Evolutionary conservation across 768 basidiomycete genomes (phyloP).

Genomic region (Suillus decipiens): DNA sequence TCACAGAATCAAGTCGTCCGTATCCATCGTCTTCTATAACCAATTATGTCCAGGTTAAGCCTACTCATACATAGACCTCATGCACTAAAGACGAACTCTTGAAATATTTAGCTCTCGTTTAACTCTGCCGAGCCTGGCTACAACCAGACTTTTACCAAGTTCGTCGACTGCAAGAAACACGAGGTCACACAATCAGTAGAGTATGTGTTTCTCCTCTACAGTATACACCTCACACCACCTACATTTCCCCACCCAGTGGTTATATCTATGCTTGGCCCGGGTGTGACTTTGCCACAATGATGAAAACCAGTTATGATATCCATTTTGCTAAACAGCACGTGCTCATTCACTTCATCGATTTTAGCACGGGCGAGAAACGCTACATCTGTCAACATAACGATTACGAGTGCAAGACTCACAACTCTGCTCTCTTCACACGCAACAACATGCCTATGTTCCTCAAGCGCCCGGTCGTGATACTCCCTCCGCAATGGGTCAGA

Average conservation of each 20-base stretch:
- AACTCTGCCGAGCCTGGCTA: conserved; percentile 16
- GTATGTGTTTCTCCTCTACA: neutral
- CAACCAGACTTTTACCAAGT: conserved; percentile 16
- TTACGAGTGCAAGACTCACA: conserved; percentile 23
- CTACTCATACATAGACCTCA: neutral
- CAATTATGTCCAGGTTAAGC: neutral
- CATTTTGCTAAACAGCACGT: conserved; percentile 24
- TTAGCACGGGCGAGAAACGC: conserved; percentile 24
- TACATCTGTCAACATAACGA: conserved; percentile 6
- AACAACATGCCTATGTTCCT: conserved; percentile 24
- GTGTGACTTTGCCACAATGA: conserved; percentile 20
- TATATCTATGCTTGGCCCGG: conserved; percentile 15
- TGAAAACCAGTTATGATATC: conserved; percentile 22
- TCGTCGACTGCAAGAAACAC: conserved; percentile 25
- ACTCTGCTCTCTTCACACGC: conserved; percentile 27
- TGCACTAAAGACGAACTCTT: neutral
- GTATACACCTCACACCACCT: neutral
- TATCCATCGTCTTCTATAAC: neutral
- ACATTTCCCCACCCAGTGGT: conserved; percentile 14
- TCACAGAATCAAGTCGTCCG: neutral
- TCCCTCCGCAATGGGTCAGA: neutral
- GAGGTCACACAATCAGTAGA: conserved; percentile 2
- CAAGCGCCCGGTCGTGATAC: neutral
- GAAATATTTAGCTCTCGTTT: conserved; percentile 15
- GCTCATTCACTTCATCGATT: neutral